Evolutionary conservation across 129 eudicot genomes (phyloP).

Genomic region (Lactuca saligna): DNA sequence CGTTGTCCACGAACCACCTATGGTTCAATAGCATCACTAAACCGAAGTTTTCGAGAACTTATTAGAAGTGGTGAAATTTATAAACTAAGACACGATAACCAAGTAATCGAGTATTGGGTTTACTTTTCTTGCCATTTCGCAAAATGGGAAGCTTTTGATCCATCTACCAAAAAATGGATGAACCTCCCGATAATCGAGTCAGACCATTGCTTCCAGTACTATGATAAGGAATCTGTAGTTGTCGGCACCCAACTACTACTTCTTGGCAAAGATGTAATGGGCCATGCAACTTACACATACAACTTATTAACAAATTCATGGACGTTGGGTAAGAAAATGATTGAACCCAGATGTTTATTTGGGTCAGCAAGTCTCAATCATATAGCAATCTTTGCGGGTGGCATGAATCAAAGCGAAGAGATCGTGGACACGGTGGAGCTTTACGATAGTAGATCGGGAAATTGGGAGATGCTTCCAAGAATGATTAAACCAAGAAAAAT

Average conservation of each 20-base stretch:
- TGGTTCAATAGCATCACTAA: slow-evolving; percentile 46
- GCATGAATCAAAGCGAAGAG: slow-evolving; percentile 43
- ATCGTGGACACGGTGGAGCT: slow-evolving; percentile 45
- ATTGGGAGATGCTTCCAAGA: slow-evolving; percentile 51
- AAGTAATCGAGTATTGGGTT: slow-evolving; percentile 55
- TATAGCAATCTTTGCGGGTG: slow-evolving; percentile 65
- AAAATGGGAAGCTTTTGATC: slow-evolving; percentile 78
- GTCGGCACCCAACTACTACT: slow-evolving; percentile 69
- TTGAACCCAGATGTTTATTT: slow-evolving; percentile 54
- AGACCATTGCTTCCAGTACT: slow-evolving; percentile 39
- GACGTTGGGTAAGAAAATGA: slow-evolving; percentile 47
- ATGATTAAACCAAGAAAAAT: slow-evolving; percentile 52
- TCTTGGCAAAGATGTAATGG: slow-evolving; percentile 36
- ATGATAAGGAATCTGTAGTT: slow-evolving; percentile 66
- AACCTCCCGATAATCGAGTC: slow-evolving; percentile 41
- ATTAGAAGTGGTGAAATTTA: slow-evolving; percentile 49
- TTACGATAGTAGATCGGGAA: slow-evolving; percentile 48
- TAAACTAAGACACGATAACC: slow-evolving; percentile 33
- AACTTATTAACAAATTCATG: slow-evolving; percentile 57
- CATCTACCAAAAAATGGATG: slow-evolving; percentile 53
- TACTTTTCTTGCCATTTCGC: slow-evolving; percentile 56
- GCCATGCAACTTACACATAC: slow-evolving; percentile 45
- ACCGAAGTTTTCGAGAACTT: slow-evolving; percentile 44
- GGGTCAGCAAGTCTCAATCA: slow-evolving; percentile 74
- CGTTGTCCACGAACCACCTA: slow-evolving; percentile 52